Percentiles rank a stretch among this genome's conserved stretches.
Evolutionary conservation across 305 asterid species (phyloP).

Genomic region (Vinca major): DNA sequence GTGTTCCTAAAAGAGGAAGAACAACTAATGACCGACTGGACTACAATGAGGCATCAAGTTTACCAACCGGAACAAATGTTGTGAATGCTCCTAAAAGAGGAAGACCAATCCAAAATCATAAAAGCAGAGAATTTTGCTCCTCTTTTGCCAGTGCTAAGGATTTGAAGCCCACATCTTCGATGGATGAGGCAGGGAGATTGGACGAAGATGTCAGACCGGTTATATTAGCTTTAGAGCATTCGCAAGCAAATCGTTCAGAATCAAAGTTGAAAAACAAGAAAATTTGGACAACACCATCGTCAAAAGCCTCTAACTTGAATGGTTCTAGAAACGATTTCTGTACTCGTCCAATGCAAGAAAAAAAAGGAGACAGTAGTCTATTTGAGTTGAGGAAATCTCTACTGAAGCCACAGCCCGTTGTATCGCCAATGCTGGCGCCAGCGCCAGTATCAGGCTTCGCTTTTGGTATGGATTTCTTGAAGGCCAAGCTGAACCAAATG

Average conservation of each 20-base stretch:
- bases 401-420: neutral
- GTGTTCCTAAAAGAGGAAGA: constrained; percentile 7
- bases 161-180: neutral
- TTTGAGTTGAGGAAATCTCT: no score
- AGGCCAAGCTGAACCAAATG: constrained; percentile 52
- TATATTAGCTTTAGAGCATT: constrained; percentile 60
- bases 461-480: constrained; percentile 55
- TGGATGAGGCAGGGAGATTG: constrained; percentile 5
- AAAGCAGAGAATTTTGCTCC: constrained; percentile 6
- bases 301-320: neutral
- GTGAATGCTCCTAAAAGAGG: constrained; percentile 2
- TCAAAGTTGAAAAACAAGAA: constrained; percentile 43
- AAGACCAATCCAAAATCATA: constrained; percentile 8
- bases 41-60: neutral
- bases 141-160: neutral
- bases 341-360: no score
- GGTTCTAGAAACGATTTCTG: no score
- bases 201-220: constrained; percentile 36
- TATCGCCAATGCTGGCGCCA: constrained; percentile 4
- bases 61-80: neutral
- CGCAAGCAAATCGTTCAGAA: constrained; percentile 25
- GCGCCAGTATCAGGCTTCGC: constrained; percentile 24
- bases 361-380: no score
- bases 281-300: constrained; percentile 10
- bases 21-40: no score